These are phyloP conservation scores for Aschersonia sp. DNA, from an alignment of 2,329 filamentous ascomycete genomes.

Conservation along the genomic window DNA sequence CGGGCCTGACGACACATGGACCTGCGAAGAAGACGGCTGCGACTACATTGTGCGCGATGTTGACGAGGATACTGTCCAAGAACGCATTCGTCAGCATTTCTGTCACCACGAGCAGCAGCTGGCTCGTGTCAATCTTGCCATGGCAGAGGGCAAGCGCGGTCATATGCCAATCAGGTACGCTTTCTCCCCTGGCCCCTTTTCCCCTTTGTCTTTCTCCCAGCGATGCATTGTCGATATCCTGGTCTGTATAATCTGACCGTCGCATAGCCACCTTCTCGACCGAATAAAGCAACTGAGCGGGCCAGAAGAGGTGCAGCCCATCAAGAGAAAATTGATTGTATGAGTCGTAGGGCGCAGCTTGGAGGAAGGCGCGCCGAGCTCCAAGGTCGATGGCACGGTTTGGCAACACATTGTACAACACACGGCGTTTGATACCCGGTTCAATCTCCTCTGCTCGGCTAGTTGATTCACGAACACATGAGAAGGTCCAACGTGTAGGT, in stretches of 20 bases:
- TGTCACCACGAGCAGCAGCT: slow-evolving; percentile 42
- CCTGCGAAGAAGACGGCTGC: slow-evolving; percentile 50
- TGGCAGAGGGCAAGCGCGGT: slow-evolving; percentile 40
- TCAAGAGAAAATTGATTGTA: slow-evolving; percentile 29
- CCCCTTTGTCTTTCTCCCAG: slow-evolving; percentile 13
- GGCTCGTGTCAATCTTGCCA: slow-evolving; percentile 32
- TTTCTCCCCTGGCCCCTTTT: slow-evolving; percentile 15
- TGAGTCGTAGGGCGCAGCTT: slow-evolving; percentile 8
- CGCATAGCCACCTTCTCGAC: slow-evolving; percentile 35
- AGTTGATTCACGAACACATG: too few relatives aligned
- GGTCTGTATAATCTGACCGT: background rate
- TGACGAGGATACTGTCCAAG: slow-evolving; percentile 37
- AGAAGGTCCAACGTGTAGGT: too few relatives aligned
- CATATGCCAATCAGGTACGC: slow-evolving; percentile 43
- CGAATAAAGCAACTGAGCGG: slow-evolving; percentile 32
- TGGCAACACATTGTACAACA: background rate
- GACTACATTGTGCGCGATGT: slow-evolving; percentile 47
- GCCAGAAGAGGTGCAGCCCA: slow-evolving; percentile 16
- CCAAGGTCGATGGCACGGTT: background rate
- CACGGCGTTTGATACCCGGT: too few relatives aligned
- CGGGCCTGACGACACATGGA: slow-evolving; percentile 50
- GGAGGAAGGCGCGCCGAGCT: background rate
- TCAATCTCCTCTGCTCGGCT: too few relatives aligned
- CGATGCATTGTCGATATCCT: background rate
- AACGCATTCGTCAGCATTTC: slow-evolving; percentile 45